Base-by-base conservation (phyloP, 1,284 basidiomycete genomes). In the Singerocomus inundabilis region DNA sequence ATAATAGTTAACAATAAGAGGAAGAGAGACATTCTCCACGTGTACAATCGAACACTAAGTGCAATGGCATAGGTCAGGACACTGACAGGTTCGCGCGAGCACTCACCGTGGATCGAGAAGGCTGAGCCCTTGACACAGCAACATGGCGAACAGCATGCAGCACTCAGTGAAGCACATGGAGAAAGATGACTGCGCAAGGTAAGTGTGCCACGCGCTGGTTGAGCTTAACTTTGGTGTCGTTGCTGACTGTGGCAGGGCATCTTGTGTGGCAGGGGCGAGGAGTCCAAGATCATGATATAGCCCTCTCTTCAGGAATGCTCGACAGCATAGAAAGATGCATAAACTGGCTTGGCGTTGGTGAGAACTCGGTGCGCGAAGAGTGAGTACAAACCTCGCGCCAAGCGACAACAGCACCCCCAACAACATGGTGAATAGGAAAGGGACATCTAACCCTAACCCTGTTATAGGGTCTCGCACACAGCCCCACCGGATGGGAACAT, bases 121-220 rank as follows among this genome's bases (percentile, higher is more conserved):
- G 42, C 75, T 70, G 38, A 81, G 43, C 4, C 77, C 84, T 66
- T 90, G 88, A 28, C 77, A 74, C 68, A 89, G 78, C 9, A 90
- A 69, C 50, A 90, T 70, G 13, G 79, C 55, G 58, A 89, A 88
- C 50, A 90, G 69, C 53, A 78, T 76, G 53, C 80, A 84, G 47
- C 81, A 79, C 63, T 88, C 87, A 4, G 82, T 77, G 60, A 89
- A 86, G 57, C 81, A 84, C 28, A 79, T 63, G 0, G 85, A 77
- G 58, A 89, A 89, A 5, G 80, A 63, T 1, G 70, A 70, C 39
- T 81, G 72, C 2, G 85, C 74, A 2, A 86, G 64, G 3, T 65
- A 64, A 0, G 82, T 80, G 55, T 86, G 82, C 42, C 79, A 68
- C 15, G 72, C 67, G 15, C 52, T 52, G 18, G 65, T 55, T 52